phyloP scores from a whole-genome alignment of 306 rosid species.

The Adenanthera pavonina region DNA sequence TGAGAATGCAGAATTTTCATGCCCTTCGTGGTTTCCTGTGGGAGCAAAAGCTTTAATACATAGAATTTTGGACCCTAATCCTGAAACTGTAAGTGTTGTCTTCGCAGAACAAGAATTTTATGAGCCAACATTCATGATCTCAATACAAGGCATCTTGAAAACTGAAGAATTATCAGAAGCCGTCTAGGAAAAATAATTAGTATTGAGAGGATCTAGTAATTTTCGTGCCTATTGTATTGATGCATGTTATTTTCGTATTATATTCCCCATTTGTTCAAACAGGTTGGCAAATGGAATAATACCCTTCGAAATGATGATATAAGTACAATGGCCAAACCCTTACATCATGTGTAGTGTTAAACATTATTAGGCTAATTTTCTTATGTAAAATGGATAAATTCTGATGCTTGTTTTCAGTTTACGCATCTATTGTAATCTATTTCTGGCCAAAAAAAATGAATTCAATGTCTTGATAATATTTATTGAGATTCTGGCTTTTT shows the following conservation, averaged over 20 bases:
- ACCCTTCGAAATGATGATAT: not conserved
- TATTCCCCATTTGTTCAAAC: not conserved
- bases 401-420: conserved; percentile 27
- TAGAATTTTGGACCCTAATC: conserved; percentile 78
- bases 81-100: conserved; percentile 70
- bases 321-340: not conserved
- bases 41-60: conserved; percentile 81
- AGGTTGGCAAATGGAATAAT: not conserved
- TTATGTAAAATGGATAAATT: not conserved
- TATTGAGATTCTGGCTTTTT: conserved; percentile 31
- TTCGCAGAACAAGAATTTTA: conserved; percentile 21
- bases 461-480: conserved; percentile 18
- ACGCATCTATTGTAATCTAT: conserved; percentile 19
- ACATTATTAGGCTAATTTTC: not conserved
- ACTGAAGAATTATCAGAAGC: not conserved
- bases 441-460: not conserved
- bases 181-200: not conserved
- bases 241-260: not conserved
- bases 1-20: conserved; percentile 78
- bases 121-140: conserved; percentile 7
- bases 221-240: conserved; percentile 33
- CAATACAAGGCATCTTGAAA: conserved; percentile 30
- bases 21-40: conserved; percentile 86
- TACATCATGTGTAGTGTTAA: not conserved
- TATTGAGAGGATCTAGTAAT: conserved; percentile 3